Conservation (phyloP, 352 stramenopile genomes). For the Globisporangium cylindrosporum region DNA sequence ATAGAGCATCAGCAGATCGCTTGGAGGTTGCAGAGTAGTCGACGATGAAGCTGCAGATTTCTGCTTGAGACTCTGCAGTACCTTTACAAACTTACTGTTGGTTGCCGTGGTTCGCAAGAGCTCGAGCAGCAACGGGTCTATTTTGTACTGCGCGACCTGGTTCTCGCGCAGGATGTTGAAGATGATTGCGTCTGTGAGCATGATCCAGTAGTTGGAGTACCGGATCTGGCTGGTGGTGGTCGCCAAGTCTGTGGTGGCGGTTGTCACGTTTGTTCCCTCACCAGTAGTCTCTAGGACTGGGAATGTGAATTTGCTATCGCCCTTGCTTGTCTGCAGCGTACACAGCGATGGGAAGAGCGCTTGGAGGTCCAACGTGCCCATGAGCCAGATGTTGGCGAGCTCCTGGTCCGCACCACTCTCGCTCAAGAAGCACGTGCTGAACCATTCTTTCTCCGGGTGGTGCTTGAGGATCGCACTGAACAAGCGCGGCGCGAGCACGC, state of each 20-base stretch:
- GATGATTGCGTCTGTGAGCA: constrained; percentile 66
- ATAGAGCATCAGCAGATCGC: constrained; percentile 38
- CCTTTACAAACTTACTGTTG: constrained; percentile 34
- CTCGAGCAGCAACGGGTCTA: constrained; percentile 45
- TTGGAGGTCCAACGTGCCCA: constrained; percentile 58
- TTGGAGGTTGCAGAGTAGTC: not conserved
- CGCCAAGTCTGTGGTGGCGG: not conserved
- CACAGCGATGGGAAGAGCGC: constrained; percentile 24
- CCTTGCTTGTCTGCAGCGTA: constrained; percentile 4
- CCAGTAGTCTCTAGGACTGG: not conserved
- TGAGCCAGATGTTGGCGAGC: constrained; percentile 59
- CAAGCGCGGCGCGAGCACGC: constrained; percentile 56
- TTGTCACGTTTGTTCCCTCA: not conserved
- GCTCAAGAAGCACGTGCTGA: constrained; percentile 60
- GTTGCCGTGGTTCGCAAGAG: constrained; percentile 41
- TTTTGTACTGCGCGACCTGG: constrained; percentile 40
- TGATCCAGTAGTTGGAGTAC: constrained; percentile 69
- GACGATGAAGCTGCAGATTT: not conserved
- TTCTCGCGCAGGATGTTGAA: constrained; percentile 50
- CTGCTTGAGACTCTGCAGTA: constrained; percentile 25
- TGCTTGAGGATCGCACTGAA: constrained; percentile 60
- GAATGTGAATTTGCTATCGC: constrained; percentile 26
- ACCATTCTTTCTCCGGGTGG: constrained; percentile 58
- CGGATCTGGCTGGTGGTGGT: constrained; percentile 13
- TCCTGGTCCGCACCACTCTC: constrained; percentile 51